Evolutionary conservation across 306 rosid species (phyloP).

Genomic region (Cucurbita argyrosperma): DNA sequence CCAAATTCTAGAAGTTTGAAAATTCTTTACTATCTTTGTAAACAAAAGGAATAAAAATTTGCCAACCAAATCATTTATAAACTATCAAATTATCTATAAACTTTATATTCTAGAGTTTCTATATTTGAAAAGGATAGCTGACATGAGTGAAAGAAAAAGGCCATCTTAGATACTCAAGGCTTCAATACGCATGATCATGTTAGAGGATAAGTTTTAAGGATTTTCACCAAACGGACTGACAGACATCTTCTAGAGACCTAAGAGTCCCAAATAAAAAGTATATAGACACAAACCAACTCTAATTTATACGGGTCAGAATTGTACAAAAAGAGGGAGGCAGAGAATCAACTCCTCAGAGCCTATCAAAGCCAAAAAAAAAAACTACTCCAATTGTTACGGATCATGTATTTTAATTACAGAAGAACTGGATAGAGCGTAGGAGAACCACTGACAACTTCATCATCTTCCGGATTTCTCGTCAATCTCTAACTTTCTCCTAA

Average conservation of each 20-base stretch:
- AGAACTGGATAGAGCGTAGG: neutral
- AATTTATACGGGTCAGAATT: neutral
- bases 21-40: too few relatives aligned
- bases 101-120: too few relatives aligned
- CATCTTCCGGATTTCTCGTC: neutral
- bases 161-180: neutral
- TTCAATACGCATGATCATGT: neutral
- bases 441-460: neutral
- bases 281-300: neutral
- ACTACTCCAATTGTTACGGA: neutral
- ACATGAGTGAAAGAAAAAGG: neutral
- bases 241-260: neutral
- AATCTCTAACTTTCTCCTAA: neutral
- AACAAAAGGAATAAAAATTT: too few relatives aligned
- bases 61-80: too few relatives aligned
- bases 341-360: neutral
- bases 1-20: too few relatives aligned
- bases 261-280: too few relatives aligned
- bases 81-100: too few relatives aligned
- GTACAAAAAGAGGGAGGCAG: neutral
- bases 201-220: neutral
- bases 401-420: neutral
- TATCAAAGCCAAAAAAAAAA: neutral
- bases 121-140: too few relatives aligned
- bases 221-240: neutral